Percentiles rank a stretch among this genome's conserved stretches.
phyloP scores from a whole-genome alignment of 1,284 basidiomycete genomes.

The Malassezia cuniculi region DNA sequence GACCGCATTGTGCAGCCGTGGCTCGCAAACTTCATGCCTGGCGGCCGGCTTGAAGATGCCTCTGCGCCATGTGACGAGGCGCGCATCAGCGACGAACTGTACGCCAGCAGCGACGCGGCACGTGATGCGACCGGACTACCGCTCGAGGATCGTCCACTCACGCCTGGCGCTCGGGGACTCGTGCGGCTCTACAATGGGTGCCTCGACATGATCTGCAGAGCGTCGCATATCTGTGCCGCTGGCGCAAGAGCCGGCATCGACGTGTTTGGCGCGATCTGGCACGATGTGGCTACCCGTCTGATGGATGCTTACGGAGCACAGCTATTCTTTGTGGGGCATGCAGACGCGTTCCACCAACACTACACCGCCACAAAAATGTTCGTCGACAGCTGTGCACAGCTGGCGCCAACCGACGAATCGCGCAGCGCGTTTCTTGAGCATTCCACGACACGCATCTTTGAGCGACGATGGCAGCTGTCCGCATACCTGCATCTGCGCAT shows the following conservation, averaged over 20 bases:
- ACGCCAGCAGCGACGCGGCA: too few relatives aligned
- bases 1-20: too few relatives aligned
- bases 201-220: not conserved
- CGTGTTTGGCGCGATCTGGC: slow-evolving; percentile 63
- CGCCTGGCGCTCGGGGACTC: not conserved
- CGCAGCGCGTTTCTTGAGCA: slow-evolving; percentile 49
- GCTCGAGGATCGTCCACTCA: too few relatives aligned
- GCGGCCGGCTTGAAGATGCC: too few relatives aligned
- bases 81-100: too few relatives aligned
- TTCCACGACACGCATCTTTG: slow-evolving; percentile 60
- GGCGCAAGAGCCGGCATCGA: slow-evolving; percentile 8
- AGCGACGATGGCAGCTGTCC: slow-evolving; percentile 80
- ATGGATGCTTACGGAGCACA: slow-evolving; percentile 67
- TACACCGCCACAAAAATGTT: slow-evolving; percentile 72
- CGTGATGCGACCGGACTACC: too few relatives aligned
- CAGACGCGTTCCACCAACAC: slow-evolving; percentile 69
- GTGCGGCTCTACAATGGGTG: slow-evolving; percentile 3
- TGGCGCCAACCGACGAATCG: slow-evolving; percentile 56
- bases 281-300: slow-evolving; percentile 62
- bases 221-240: too few relatives aligned
- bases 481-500: slow-evolving; percentile 96
- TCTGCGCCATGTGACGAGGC: too few relatives aligned
- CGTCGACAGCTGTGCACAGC: slow-evolving; percentile 65
- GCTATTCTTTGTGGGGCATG: slow-evolving; percentile 79
- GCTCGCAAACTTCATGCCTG: too few relatives aligned